A percentile compares a stretch with the other conserved stretches of the same genome.
phyloP scores from a whole-genome alignment of 1,284 basidiomycete species.

The Lentinula novae-zelandiae region DNA sequence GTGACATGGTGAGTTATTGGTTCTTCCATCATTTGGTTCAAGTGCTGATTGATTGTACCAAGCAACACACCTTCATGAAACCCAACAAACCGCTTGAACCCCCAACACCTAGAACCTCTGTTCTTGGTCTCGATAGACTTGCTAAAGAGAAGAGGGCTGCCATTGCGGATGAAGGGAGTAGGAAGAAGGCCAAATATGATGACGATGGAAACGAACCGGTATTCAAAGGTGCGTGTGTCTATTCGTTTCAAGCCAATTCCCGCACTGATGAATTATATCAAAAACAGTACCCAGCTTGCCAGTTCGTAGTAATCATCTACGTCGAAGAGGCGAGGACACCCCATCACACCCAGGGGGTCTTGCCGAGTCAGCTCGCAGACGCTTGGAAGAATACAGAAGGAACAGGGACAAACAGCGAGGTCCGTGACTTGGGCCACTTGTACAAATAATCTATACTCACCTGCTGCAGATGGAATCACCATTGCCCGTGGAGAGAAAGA shows the following conservation, averaged over 20 bases:
- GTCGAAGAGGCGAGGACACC: conserved; percentile 83
- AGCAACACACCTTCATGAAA: conserved; percentile 77
- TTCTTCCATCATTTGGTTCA: neutral
- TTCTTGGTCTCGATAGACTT: conserved; percentile 83
- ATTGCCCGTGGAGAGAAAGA: conserved; percentile 49
- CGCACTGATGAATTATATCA: conserved; percentile 7
- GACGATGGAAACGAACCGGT: conserved; percentile 61
- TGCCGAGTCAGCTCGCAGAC: conserved; percentile 66
- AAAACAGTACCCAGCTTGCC: conserved; percentile 71
- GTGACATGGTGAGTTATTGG: conserved; percentile 53
- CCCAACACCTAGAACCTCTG: conserved; percentile 67
- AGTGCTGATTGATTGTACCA: conserved; percentile 12
- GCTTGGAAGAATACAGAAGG: conserved; percentile 74
- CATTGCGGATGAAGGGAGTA: conserved; percentile 43
- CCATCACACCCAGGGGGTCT: conserved; percentile 92
- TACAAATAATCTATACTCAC: conserved; percentile 5
- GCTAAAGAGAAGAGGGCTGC: conserved; percentile 83
- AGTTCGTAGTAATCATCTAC: conserved; percentile 48
- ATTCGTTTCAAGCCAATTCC: neutral
- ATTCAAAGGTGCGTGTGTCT: conserved; percentile 75
- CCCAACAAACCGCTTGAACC: conserved; percentile 72
- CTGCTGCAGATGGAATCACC: conserved; percentile 55
- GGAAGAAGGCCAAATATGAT: conserved; percentile 67
- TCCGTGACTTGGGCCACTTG: conserved; percentile 18
- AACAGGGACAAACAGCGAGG: conserved; percentile 68